These are phyloP conservation scores for Coccinonectria pachysandricola DNA, from an alignment of 2,329 filamentous ascomycete species.

Conservation along the genomic window DNA sequence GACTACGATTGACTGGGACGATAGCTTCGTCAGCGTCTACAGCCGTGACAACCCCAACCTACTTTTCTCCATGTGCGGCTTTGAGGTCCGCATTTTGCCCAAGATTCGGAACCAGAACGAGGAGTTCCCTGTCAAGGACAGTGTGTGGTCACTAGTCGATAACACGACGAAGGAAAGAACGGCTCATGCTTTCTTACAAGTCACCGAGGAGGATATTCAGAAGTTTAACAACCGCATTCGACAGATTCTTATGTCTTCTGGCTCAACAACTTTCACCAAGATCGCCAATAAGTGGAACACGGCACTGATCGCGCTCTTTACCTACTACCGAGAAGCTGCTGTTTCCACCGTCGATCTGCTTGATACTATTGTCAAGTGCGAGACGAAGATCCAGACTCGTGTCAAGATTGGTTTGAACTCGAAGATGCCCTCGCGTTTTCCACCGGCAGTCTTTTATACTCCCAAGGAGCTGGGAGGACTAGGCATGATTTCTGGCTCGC, in stretches of 20 bases:
- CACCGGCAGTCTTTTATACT: conserved; percentile 96
- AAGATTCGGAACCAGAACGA: conserved; percentile 94
- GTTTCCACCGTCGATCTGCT: conserved; percentile 90
- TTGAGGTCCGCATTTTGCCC: conserved; percentile 90
- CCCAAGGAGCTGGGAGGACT: conserved; percentile 95
- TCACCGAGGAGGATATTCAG: conserved; percentile 93
- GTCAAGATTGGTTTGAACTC: conserved; percentile 98
- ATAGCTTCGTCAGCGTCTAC: conserved; percentile 96
- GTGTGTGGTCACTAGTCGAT: conserved; percentile 94
- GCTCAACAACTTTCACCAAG: conserved; percentile 98
- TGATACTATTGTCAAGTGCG: conserved; percentile 97
- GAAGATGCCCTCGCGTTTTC: conserved; percentile 98
- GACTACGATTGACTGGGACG: conserved; percentile 98
- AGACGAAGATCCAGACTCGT: conserved; percentile 97
- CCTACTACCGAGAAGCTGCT: conserved; percentile 95
- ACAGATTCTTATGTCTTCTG: conserved; percentile 98
- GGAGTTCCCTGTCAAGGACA: conserved; percentile 95
- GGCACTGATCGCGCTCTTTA: conserved; percentile 90
- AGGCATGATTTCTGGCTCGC: conserved; percentile 97
- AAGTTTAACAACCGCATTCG: conserved; percentile 99
- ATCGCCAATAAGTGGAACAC: conserved; percentile 99
- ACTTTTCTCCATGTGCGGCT: conserved; percentile 95
- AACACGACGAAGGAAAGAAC: conserved; percentile 96
- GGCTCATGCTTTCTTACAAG: conserved; percentile 92
- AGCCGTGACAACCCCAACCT: conserved; percentile 96